Conservation (phyloP, 1,284 basidiomycete species). For the Stereum hirsutum region DNA sequence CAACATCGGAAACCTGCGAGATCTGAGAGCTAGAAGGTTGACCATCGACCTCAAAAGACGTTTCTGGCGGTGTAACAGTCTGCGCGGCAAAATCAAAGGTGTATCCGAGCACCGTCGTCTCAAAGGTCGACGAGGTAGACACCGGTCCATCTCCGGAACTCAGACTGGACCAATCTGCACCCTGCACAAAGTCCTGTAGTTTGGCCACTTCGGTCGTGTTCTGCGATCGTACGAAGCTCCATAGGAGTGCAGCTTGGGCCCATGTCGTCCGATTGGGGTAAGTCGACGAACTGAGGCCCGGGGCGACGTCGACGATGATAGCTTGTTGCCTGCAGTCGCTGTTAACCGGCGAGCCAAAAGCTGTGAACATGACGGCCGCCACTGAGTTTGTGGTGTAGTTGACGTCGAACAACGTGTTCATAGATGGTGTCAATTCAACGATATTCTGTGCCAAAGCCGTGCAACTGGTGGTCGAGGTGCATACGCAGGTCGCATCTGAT, state of each 20-base stretch:
- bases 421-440: constrained; percentile 33
- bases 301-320: constrained; percentile 44
- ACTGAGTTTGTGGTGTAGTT: constrained; percentile 35
- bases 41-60: constrained; percentile 36
- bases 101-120: constrained; percentile 37
- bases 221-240: constrained; percentile 44
- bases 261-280: constrained; percentile 43
- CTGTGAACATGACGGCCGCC: constrained; percentile 39
- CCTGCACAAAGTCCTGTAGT: constrained; percentile 36
- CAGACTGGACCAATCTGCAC: constrained; percentile 37
- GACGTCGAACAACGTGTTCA: constrained; percentile 40
- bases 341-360: constrained; percentile 30
- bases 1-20: constrained; percentile 27
- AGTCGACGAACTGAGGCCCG: constrained; percentile 26
- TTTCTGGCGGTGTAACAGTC: constrained; percentile 30
- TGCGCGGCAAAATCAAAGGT: constrained; percentile 51
- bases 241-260: constrained; percentile 50
- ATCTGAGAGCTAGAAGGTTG: constrained; percentile 38
- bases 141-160: constrained; percentile 31
- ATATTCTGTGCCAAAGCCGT: constrained; percentile 45
- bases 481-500: constrained; percentile 53
- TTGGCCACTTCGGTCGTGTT: constrained; percentile 27
- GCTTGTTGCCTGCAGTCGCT: constrained; percentile 43
- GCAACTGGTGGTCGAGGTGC: constrained; percentile 39
- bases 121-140: constrained; percentile 24